phyloP scores from a whole-genome alignment of 805 yeast species.

The Maudiozyma bulderi region DNA sequence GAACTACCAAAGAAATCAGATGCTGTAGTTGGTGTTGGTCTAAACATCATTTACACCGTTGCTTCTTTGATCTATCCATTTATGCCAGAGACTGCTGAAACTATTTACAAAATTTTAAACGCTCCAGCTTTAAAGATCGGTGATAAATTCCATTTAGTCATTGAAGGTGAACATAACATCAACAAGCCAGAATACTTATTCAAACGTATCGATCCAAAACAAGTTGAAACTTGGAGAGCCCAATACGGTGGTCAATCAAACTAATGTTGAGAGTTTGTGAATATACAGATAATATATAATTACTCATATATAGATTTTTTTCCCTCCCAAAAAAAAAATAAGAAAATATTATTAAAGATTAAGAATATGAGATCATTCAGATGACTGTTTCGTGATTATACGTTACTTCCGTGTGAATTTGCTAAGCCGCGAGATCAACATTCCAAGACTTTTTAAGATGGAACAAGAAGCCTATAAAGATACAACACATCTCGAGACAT shows the following conservation, averaged over 20 bases:
- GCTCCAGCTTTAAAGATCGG: constrained; percentile 72
- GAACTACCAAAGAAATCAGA: constrained; percentile 72
- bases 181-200: constrained; percentile 87
- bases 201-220: constrained; percentile 80
- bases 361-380: no score
- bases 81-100: constrained; percentile 73
- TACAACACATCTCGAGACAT: no score
- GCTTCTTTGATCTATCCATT: constrained; percentile 74
- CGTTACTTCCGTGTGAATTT: no score
- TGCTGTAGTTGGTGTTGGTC: constrained; percentile 84
- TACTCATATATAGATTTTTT: background rate
- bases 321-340: no score
- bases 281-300: background rate
- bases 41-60: constrained; percentile 77
- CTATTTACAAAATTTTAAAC: constrained; percentile 68
- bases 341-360: no score
- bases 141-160: constrained; percentile 56
- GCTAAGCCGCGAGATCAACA: no score
- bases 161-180: constrained; percentile 73
- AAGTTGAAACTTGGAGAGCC: constrained; percentile 75
- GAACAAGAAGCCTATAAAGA: no score
- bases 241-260: constrained; percentile 67
- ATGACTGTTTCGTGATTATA: no score
- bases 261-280: background rate
- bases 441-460: no score